Base-by-base conservation (phyloP, 345 rosid genomes). In the Lepidium didymum region DNA sequence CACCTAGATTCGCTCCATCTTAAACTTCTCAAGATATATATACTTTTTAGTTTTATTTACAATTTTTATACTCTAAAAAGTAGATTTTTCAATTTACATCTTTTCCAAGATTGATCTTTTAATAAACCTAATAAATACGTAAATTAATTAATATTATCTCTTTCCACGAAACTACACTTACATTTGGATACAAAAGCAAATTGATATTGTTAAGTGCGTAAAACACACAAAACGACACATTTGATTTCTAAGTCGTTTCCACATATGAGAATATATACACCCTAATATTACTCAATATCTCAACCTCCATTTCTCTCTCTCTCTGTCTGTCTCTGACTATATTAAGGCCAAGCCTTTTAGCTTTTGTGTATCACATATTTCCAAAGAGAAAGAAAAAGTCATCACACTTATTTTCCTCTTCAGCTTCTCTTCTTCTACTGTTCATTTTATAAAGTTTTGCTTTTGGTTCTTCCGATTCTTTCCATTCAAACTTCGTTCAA, bases 401-500 rank as follows among this genome's bases (percentile, higher is more conserved):
- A 63, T 19, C 8, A 4, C 42, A 27, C 43, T 46, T 63, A 55
- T 2, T 31, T 27, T 55, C 29, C 21, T 56, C 64, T 62, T 62
- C 1, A 3, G 18, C 49, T 35, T 54, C 58, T 64, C 69, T n/a
- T 67, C 62, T 37, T 67, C 31, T 11, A 29, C 33, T 29, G 7
- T 45, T 13, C 8, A 37, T 5, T 25, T 47, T 19, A 14, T 44
- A 25, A 8, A 15, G 0, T 51, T 27, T 16, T 45, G 36, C 58
- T 65, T 53, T 65, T 18, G 71, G 61, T 65, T 64, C 58, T 71
- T 65, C 55, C 67, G 61, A 33, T 66, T 46, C 58, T 64, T 64
- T n/a, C 53, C 65, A 29, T 10, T 64, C 38, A 42, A 45, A 72
- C 51, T 31, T 35, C 54, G 45, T 19, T 41, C 45, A 29, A 56